Conservation (phyloP, 2,329 filamentous ascomycete genomes). For the Pyrenochaeta sp. region DNA sequence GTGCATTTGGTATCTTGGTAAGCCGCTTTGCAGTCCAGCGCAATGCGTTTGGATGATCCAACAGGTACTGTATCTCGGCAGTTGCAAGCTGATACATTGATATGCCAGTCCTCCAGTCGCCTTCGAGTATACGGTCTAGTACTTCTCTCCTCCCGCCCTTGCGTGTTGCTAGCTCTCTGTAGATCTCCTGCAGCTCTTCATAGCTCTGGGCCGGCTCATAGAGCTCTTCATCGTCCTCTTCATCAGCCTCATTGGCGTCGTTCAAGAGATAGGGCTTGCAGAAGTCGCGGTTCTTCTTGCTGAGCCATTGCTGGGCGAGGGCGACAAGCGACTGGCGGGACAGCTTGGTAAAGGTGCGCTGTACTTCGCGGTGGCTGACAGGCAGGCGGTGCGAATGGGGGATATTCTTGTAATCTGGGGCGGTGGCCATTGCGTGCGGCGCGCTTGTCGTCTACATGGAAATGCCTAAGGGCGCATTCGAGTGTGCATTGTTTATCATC, state of each 20-base stretch:
- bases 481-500: constrained; percentile 29
- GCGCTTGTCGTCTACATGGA: constrained; percentile 37
- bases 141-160: constrained; percentile 63
- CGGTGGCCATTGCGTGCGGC: constrained; percentile 58
- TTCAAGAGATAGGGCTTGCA: constrained; percentile 66
- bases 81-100: constrained; percentile 65
- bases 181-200: constrained; percentile 68
- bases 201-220: constrained; percentile 74
- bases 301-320: constrained; percentile 80
- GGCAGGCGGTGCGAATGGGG: constrained; percentile 75
- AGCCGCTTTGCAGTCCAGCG: constrained; percentile 65
- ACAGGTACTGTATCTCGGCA: constrained; percentile 62
- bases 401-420: constrained; percentile 76
- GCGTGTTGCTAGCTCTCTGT: constrained; percentile 50
- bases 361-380: constrained; percentile 68
- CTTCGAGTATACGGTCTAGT: constrained; percentile 64
- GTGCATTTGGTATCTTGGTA: constrained; percentile 40
- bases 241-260: constrained; percentile 54
- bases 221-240: constrained; percentile 64
- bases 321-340: constrained; percentile 76
- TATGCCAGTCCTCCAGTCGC: constrained; percentile 65
- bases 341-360: constrained; percentile 73
- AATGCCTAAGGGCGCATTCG: constrained; percentile 15
- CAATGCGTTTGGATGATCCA: constrained; percentile 60
- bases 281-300: constrained; percentile 67